Conservation (phyloP, 441 rosid species). For the Theobroma grandiflorum region DNA sequence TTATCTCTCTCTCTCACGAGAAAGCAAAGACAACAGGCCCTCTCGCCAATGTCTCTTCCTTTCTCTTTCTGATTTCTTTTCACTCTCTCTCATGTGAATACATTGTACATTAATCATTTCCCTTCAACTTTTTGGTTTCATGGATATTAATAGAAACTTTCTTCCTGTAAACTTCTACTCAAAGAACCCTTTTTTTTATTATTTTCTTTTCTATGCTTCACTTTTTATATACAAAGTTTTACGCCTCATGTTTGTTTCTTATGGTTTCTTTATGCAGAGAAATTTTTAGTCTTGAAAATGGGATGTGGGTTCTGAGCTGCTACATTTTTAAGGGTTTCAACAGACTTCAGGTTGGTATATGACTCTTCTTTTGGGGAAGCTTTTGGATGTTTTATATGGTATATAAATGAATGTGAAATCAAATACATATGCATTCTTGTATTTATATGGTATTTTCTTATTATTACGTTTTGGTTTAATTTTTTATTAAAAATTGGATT, state of each 20-base stretch:
- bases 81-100: slow-evolving; percentile 10
- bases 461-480: neutral
- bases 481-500: neutral
- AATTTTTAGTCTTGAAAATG: neutral
- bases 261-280: slow-evolving; percentile 13
- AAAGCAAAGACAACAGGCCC: slow-evolving; percentile 22
- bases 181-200: neutral
- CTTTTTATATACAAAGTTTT: neutral
- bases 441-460: neutral
- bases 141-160: slow-evolving; percentile 19
- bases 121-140: neutral
- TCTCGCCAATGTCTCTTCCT: slow-evolving; percentile 29
- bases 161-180: slow-evolving; percentile 12
- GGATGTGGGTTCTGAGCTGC: slow-evolving; percentile 9
- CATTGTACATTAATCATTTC: slow-evolving; percentile 5
- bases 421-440: neutral
- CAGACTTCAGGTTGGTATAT: slow-evolving; percentile 17
- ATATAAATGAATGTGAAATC: neutral
- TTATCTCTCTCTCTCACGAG: slow-evolving; percentile 40
- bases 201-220: slow-evolving; percentile 3
- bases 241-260: neutral
- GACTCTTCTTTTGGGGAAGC: neutral
- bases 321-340: slow-evolving; percentile 1
- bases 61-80: slow-evolving; percentile 28
- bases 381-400: neutral